Evolutionary conservation across 257 asterid genomes (phyloP).

Genomic region (Fraxinus pennsylvanica): DNA sequence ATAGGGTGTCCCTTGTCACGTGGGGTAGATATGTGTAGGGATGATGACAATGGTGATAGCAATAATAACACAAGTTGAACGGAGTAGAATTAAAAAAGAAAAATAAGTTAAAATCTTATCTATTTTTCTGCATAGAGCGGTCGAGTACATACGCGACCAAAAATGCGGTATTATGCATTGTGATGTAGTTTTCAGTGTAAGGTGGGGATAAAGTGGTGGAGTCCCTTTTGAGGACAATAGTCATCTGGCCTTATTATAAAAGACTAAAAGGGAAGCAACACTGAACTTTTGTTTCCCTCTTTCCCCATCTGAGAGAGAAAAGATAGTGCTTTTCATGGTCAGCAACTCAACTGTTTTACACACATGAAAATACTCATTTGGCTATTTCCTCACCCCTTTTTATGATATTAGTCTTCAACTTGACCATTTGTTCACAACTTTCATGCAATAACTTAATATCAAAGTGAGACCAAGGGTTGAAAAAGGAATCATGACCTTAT

Average conservation of each 20-base stretch:
- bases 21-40: conserved; percentile 35
- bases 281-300: conserved; percentile 30
- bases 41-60: conserved; percentile 22
- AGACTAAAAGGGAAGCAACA: conserved; percentile 36
- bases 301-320: conserved; percentile 35
- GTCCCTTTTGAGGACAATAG: conserved; percentile 35
- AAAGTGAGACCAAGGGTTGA: conserved; percentile 41
- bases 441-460: conserved; percentile 39
- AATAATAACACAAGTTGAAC: background rate
- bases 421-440: conserved; percentile 59
- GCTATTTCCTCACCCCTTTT: conserved; percentile 64
- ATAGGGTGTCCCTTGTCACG: conserved; percentile 36
- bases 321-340: conserved; percentile 63
- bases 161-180: conserved; percentile 17
- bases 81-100: background rate
- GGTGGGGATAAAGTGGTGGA: conserved; percentile 37
- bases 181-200: conserved; percentile 39
- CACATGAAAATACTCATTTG: conserved; percentile 46
- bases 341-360: conserved; percentile 55
- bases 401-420: conserved; percentile 45
- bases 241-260: conserved; percentile 39
- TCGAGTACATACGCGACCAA: background rate
- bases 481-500: conserved; percentile 39
- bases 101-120: background rate
- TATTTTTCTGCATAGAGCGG: background rate